These are phyloP conservation scores for Esteya vermicola DNA, from an alignment of 2,329 filamentous ascomycete species.

Conservation along the genomic window DNA sequence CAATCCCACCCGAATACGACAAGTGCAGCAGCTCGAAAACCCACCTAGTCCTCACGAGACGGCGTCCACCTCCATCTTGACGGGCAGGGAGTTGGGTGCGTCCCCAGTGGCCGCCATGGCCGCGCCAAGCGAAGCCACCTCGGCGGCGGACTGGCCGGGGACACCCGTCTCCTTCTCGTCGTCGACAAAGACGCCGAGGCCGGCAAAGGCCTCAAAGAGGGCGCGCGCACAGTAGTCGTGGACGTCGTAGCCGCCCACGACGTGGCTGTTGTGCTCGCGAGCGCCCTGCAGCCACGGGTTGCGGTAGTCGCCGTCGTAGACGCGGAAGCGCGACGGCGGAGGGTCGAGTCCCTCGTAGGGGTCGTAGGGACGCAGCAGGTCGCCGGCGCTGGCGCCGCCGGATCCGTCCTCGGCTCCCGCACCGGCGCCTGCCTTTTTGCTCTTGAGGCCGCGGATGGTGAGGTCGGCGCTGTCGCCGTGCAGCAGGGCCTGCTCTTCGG, in stretches of 20 bases:
- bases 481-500: constrained; percentile 24
- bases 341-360: constrained; percentile 68
- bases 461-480: constrained; percentile 18
- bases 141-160: constrained; percentile 13
- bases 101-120: constrained; percentile 15
- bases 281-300: constrained; percentile 59
- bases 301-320: constrained; percentile 52
- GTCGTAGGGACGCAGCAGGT: constrained; percentile 49
- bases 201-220: constrained; percentile 79
- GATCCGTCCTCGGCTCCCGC: constrained; percentile 47
- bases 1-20: not conserved
- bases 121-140: constrained; percentile 20
- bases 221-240: constrained; percentile 69
- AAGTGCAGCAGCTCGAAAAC: not conserved
- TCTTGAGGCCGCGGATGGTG: constrained; percentile 71
- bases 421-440: constrained; percentile 23
- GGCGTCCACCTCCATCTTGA: constrained; percentile 35
- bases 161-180: constrained; percentile 47
- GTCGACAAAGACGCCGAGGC: constrained; percentile 72
- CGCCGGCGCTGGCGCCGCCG: too few relatives aligned
- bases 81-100: constrained; percentile 7
- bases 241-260: constrained; percentile 71
- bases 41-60: constrained; percentile 22
- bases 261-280: constrained; percentile 49
- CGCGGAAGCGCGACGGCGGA: constrained; percentile 51